Base-by-base conservation (phyloP, 2,329 filamentous ascomycete genomes). In the Fonsecaea pugnacius region DNA sequence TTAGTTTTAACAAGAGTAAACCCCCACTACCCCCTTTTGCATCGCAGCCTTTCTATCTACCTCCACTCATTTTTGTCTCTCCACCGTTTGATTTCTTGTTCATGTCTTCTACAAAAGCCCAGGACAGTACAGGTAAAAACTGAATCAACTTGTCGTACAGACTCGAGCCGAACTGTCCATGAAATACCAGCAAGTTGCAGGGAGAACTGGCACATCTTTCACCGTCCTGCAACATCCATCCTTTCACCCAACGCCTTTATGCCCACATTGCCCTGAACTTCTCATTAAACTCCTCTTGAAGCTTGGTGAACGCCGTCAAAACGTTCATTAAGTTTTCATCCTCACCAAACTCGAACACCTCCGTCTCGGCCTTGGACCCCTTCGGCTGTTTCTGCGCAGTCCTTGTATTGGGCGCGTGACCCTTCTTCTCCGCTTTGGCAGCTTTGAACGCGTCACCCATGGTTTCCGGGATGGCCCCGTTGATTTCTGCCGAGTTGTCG, bases 221-320 rank as follows among this genome's bases (percentile, higher is more conserved):
- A 1, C 40, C n/a, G 14, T 27, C 35, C 35, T 16, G 16, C 35
- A 16, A 4, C 43, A 48, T 48, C 18, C 43, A 48, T 14, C 3
- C 10, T 48, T 27, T 4, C 43, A 9, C 8, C 40, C 21, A 4
- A 24, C 4, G 43, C 43, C 7, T 3, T 48, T 48, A 48, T 48
- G 43, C 43, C 43, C 43, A 48, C 43, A 48, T 48, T 48, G 18
- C 18, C 43, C 10, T 48, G 43, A 48, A 48, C 18, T 48, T 48
- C 21, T 48, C 18, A 4, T 48, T 48, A 21, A 48, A 48, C 43
- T 48, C 43, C 1, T 24, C 18, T 14, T 48, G 43, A 24, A 48
- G 43, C 18, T 14, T 48, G 43, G 43, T 48, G 12, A 48, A 48
- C 18, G 43, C 18, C 43, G 14, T 48, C 43, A 48, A 3, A 48